A percentile compares a stretch with the other conserved stretches of the same genome.
Conservation (phyloP, 139 green algal genomes). For the Haematococcus sp. region DNA sequence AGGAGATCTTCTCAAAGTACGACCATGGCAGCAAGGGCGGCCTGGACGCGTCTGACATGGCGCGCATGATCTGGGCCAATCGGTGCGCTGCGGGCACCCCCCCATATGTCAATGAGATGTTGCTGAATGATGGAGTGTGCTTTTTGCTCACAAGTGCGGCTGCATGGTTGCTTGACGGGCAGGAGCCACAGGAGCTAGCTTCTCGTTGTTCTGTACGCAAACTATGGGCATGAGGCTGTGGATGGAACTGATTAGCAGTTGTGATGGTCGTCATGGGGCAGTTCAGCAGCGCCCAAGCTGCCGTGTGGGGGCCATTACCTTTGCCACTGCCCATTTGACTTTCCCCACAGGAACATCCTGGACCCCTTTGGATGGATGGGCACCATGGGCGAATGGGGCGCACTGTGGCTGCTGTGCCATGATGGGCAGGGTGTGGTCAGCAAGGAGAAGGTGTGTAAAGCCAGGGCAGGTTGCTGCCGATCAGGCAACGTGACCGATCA, state of each 20-base stretch:
- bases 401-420: constrained; percentile 32
- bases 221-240: too few species aligned
- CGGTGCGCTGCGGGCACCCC: too few species aligned
- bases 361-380: not conserved
- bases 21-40: constrained; percentile 18
- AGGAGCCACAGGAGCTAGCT: too few species aligned
- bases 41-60: not conserved
- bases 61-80: not conserved
- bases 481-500: too few species aligned
- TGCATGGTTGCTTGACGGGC: not conserved
- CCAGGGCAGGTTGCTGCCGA: too few species aligned
- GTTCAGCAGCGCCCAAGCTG: constrained; percentile 33
- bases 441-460: constrained; percentile 36
- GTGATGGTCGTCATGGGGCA: too few species aligned
- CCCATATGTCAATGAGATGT: too few species aligned
- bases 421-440: constrained; percentile 44
- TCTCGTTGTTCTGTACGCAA: too few species aligned
- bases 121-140: not conserved
- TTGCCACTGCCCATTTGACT: constrained; percentile 50
- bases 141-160: not conserved
- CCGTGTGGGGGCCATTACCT: constrained; percentile 39
- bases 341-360: constrained; percentile 9
- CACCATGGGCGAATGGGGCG: constrained; percentile 51
- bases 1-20: constrained; percentile 56
- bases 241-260: too few species aligned